Percentiles rank a stretch among this genome's conserved stretches.
Evolutionary conservation across 441 rosid species (phyloP).

Genomic region (Mallotus repandus): DNA sequence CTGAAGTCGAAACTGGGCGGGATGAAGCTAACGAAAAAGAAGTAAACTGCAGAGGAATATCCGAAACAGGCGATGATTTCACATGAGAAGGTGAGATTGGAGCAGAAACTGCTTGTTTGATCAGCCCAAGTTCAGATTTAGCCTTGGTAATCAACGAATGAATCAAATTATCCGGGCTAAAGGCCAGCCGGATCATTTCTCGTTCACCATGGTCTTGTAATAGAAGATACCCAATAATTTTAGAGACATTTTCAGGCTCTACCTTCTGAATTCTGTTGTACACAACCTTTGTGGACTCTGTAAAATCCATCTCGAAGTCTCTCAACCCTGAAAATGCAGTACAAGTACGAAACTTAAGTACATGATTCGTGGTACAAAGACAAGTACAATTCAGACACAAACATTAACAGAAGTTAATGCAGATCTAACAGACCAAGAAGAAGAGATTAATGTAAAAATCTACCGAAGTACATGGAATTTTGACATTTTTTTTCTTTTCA

Average conservation of each 20-base stretch:
- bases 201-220: slow-evolving; percentile 68
- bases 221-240: slow-evolving; percentile 76
- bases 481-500: not conserved
- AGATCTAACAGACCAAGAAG: slow-evolving; percentile 17
- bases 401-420: slow-evolving; percentile 11
- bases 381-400: not conserved
- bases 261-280: slow-evolving; percentile 72
- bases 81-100: slow-evolving; percentile 42
- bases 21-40: slow-evolving; percentile 33
- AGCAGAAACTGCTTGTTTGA: slow-evolving; percentile 34
- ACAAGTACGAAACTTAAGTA: not conserved
- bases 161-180: slow-evolving; percentile 64
- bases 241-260: slow-evolving; percentile 80
- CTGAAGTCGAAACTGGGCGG: slow-evolving; percentile 29
- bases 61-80: slow-evolving; percentile 33
- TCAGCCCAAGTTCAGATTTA: slow-evolving; percentile 54
- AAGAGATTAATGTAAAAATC: not conserved
- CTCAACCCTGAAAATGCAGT: slow-evolving; percentile 37
- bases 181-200: slow-evolving; percentile 86
- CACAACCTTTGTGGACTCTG: slow-evolving; percentile 72
- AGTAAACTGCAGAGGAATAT: slow-evolving; percentile 38
- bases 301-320: slow-evolving; percentile 60
- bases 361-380: not conserved
- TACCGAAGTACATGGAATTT: not conserved
- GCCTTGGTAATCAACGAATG: slow-evolving; percentile 58